phyloP scores from a whole-genome alignment of 1,284 basidiomycete species.

The Trametes pubescens region DNA sequence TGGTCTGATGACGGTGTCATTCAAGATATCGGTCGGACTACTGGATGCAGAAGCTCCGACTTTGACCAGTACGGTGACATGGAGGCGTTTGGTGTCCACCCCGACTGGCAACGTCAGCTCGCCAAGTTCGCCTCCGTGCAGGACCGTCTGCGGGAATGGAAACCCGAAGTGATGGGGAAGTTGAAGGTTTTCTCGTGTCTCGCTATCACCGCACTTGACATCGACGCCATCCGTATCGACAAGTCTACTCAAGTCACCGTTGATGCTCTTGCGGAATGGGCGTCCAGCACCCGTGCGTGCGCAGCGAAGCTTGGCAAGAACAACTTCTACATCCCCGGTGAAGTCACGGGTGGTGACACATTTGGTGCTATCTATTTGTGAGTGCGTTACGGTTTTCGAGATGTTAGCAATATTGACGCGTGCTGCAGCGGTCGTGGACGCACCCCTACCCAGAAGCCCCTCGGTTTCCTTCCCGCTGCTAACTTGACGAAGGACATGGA shows the following conservation, averaged over 20 bases:
- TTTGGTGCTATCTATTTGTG: slow-evolving; percentile 89
- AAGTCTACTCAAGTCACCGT: slow-evolving; percentile 92
- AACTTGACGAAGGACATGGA: slow-evolving; percentile 66
- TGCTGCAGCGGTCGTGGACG: slow-evolving; percentile 82
- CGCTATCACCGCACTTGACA: slow-evolving; percentile 84
- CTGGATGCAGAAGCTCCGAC: slow-evolving; percentile 82
- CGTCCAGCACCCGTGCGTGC: slow-evolving; percentile 75
- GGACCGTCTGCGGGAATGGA: slow-evolving; percentile 92
- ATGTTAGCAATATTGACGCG: neutral
- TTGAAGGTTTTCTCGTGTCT: slow-evolving; percentile 84
- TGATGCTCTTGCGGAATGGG: slow-evolving; percentile 81
- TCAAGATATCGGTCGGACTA: slow-evolving; percentile 57
- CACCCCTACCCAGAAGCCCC: slow-evolving; percentile 71
- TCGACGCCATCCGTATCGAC: slow-evolving; percentile 94
- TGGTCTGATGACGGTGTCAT: slow-evolving; percentile 80
- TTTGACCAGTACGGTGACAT: slow-evolving; percentile 96
- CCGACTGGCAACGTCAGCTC: slow-evolving; percentile 93
- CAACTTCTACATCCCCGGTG: slow-evolving; percentile 90
- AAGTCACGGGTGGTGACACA: slow-evolving; percentile 93
- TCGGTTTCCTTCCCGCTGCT: slow-evolving; percentile 71
- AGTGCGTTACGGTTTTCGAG: slow-evolving; percentile 38
- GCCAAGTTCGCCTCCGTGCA: slow-evolving; percentile 95
- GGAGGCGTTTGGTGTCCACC: slow-evolving; percentile 95
- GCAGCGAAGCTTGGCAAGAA: slow-evolving; percentile 76
- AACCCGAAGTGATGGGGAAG: slow-evolving; percentile 76